Evolutionary conservation across 1,139 yeast genomes (phyloP), one percentile per base, ranked within the genome.

Genomic region (Candida glucosophila): DNA sequence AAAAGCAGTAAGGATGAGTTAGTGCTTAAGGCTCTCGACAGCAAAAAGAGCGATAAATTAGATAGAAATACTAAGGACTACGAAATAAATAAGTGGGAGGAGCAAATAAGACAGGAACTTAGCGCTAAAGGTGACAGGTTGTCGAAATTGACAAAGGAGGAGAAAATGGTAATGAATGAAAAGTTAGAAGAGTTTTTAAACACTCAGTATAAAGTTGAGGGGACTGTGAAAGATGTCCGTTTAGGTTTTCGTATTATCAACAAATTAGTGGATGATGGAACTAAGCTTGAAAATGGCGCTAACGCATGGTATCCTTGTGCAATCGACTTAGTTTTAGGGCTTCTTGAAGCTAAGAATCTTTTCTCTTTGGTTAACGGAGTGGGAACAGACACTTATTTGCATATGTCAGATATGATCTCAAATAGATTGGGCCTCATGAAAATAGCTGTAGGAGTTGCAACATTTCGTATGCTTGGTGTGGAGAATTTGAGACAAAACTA

Each of bases 1-100:
- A 59, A 55, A 20, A 77, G 78, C 5, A 49, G 61, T 0, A 88
- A 77, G 26, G 93, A 88, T 6, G 74, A 69, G 30, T 52, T 83
- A 28, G 93, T 81, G 1, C 56, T 77, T 12, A 74, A 82, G 41
- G 76, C 81, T 3, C 55, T 81, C 26, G 47, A 43, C 15, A 59
- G 58, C 14, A 44, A 56, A 9, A 56, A 54, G 27, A 55, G 55
- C 23, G 58, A 61, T 25, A 58, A 64, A 40, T 47, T 42, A 2
- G 52, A 50, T 15, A 82, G 80, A 43, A 82, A 82, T 44, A 55
- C 80, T 3, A 83, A 75, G 44, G 95, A 86, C 42, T 83, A 82
- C 44, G 94, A 82, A 40, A 81, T 86, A 10, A 63, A 72, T 35
- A 77, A 82, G 44, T 90, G 98, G 97, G 98, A 90, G 48, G 88